These are phyloP conservation scores for Boletus reticuloceps DNA, from an alignment of 768 basidiomycete genomes.

Conservation along the genomic window DNA sequence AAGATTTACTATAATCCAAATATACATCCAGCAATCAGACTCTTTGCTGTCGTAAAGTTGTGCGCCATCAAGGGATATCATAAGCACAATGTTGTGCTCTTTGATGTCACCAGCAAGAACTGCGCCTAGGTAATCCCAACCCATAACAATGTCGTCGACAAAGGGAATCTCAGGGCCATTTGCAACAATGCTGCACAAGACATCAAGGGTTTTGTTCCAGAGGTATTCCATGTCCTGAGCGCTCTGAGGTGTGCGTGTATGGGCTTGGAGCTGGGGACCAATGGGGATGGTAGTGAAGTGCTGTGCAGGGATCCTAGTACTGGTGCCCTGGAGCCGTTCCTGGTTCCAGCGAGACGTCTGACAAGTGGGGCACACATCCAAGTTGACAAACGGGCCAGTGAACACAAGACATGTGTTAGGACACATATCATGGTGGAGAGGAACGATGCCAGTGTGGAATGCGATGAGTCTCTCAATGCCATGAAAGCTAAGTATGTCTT, in stretches of 20 bases:
- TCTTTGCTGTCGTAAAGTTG: constrained; percentile 33
- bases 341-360: constrained; percentile 27
- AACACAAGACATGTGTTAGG: constrained; percentile 39
- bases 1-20: constrained; percentile 32
- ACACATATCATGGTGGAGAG: constrained; percentile 42
- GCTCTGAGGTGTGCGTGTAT: constrained; percentile 38
- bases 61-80: constrained; percentile 29
- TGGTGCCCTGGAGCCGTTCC: not conserved
- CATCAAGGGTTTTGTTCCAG: not conserved
- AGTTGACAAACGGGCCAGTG: constrained; percentile 34
- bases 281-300: constrained; percentile 37
- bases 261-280: constrained; percentile 13
- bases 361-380: constrained; percentile 34
- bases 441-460: constrained; percentile 27
- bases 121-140: constrained; percentile 9
- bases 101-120: constrained; percentile 3
- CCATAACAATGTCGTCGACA: not conserved
- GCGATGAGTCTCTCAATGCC: constrained; percentile 2
- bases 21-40: constrained; percentile 27
- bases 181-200: not conserved
- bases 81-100: constrained; percentile 17
- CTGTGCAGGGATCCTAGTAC: constrained; percentile 27
- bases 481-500: not conserved
- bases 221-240: constrained; percentile 26
- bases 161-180: not conserved